Conservation (phyloP, 148 eudicot species). For the Vaccinium darrowii region DNA sequence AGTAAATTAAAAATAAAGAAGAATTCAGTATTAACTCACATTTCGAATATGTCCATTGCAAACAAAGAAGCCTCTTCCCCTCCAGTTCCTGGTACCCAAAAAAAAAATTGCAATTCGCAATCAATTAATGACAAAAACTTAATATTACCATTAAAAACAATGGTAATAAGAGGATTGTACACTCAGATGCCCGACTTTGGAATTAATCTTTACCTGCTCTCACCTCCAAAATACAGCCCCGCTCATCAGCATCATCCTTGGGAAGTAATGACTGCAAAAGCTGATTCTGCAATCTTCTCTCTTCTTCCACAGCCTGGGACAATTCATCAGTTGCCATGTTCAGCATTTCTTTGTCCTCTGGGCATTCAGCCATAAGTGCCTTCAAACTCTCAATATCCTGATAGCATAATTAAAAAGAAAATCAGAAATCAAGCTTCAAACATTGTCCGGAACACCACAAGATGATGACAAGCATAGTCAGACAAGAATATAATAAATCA, state of each 20-base stretch:
- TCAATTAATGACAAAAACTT: not conserved
- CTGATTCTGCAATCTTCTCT: conserved; percentile 53
- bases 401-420: not conserved
- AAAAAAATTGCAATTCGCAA: not conserved
- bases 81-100: conserved; percentile 66
- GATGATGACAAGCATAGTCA: not conserved
- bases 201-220: conserved; percentile 67
- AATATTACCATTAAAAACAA: not conserved
- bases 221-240: conserved; percentile 91
- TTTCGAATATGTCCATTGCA: conserved; percentile 90
- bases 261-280: conserved; percentile 74
- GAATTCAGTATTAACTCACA: conserved; percentile 39
- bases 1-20: not conserved
- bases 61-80: conserved; percentile 98
- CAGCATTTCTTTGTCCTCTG: conserved; percentile 74
- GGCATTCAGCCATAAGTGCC: conserved; percentile 57
- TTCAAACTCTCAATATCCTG: conserved; percentile 73
- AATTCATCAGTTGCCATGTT: conserved; percentile 77
- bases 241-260: conserved; percentile 92
- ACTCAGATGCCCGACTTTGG: not conserved
- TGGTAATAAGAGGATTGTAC: not conserved
- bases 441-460: not conserved
- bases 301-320: conserved; percentile 53
- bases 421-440: not conserved
- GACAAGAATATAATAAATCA: not conserved